Evolutionary conservation across 495 filamentous ascomycete genomes (phyloP), one percentile per base, ranked within the genome.

Genomic region (Neurospora sp.): DNA sequence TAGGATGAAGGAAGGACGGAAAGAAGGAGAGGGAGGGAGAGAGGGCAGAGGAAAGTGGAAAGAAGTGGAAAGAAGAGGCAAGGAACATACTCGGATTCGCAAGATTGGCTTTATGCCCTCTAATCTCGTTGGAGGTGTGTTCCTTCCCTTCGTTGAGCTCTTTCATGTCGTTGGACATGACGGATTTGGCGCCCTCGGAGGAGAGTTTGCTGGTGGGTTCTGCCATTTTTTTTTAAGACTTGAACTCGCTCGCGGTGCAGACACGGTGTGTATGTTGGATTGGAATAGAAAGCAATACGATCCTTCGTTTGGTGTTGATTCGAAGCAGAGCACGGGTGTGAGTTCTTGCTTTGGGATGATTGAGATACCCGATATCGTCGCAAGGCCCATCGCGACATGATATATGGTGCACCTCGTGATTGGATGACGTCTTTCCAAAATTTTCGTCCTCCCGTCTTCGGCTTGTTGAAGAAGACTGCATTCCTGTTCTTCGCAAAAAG

Each of bases 111-210:
- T 79, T 79, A 46, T 81, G 79, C 5, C 79, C 78, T 39, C 76
- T 72, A 37, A 83, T 82, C 16, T 70, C 39, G 46, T 77, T 77
- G 42, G 77, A 77, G 8, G 77, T 79, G n/a, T 77, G 70, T 73
- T 83, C 81, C 77, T 77, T 81, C 60, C 82, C 81, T 69, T 81
- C 69, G 38, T 10, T 74, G 41, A 83, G 73, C 76, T 83, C 82
- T 75, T 82, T 71, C 82, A 83, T 83, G 80, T 83, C 81, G 69
- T 79, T 77, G 46, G 81, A 83, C 72, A 83, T 75, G 73, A 75
- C 76, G 5, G 82, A 83, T 39, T 79, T 82, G n/a, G 79, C 76
- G 71, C 81, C 80, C 27, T 79, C 76, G 8, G 81, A 83, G n/a
- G 78, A 70, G 77, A 81, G 80, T 5, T 11, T 72, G 39, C n/a